phyloP scores from a whole-genome alignment of 2,329 filamentous ascomycete genomes.

The Trichoderma cornu-damae region DNA sequence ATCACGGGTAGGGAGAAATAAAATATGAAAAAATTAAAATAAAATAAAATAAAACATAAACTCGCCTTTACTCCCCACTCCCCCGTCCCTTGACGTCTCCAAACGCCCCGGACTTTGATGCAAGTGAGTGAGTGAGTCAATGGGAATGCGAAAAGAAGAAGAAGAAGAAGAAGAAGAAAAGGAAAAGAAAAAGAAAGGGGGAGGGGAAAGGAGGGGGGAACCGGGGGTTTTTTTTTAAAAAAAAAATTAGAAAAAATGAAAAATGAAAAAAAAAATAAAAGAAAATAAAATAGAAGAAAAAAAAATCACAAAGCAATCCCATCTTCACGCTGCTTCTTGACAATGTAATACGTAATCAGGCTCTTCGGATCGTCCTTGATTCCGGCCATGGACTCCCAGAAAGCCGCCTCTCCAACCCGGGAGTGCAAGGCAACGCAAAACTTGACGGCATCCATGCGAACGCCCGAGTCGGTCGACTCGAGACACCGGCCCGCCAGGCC shows the following conservation, averaged over 20 bases:
- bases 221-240: too few relatives aligned
- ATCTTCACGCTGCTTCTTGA: conserved; percentile 59
- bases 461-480: conserved; percentile 56
- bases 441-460: conserved; percentile 71
- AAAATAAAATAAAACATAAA: too few relatives aligned
- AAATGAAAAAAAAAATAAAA: background rate
- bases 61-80: background rate
- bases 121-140: too few relatives aligned
- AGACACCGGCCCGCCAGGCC: conserved; percentile 52
- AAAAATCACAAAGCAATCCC: conserved; percentile 18
- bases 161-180: background rate
- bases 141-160: background rate
- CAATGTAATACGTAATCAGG: conserved; percentile 75
- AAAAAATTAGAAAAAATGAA: background rate
- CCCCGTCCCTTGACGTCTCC: background rate
- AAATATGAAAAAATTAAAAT: too few relatives aligned
- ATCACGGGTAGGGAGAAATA: too few relatives aligned
- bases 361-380: conserved; percentile 70
- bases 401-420: conserved; percentile 53
- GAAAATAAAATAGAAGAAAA: background rate
- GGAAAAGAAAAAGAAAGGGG: background rate
- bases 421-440: conserved; percentile 69
- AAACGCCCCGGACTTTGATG: too few relatives aligned
- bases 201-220: background rate
- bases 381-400: conserved; percentile 63